A percentile compares a stretch with the other conserved stretches of the same genome.
Conservation (phyloP, 495 filamentous ascomycete species). For the Neurospora discreta region DNA sequence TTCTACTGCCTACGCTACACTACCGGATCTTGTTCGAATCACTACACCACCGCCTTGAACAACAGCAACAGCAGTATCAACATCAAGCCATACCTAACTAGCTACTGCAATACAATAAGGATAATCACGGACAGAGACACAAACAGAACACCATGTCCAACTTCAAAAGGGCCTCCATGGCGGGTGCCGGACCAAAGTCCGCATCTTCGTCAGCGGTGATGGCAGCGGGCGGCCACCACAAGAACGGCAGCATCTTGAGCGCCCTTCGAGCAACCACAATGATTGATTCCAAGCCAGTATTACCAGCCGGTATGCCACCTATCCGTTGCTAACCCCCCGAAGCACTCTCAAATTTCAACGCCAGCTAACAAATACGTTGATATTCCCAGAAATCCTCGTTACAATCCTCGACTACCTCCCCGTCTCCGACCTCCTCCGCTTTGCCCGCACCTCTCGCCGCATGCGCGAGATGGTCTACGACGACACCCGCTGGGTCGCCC, state of each 20-base stretch:
- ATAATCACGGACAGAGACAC: neutral
- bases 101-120: neutral
- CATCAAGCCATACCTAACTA: neutral
- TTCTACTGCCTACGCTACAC: neutral
- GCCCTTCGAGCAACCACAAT: slow-evolving; percentile 69
- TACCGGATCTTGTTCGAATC: neutral
- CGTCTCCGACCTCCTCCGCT: slow-evolving; percentile 69
- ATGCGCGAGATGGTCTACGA: slow-evolving; percentile 99
- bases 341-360: too few species aligned
- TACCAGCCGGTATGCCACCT: slow-evolving; percentile 59
- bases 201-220: neutral
- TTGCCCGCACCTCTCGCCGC: slow-evolving; percentile 77
- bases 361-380: too few species aligned
- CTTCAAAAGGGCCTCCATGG: slow-evolving; percentile 8
- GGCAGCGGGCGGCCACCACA: neutral
- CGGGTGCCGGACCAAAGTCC: slow-evolving; percentile 2
- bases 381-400: slow-evolving; percentile 59
- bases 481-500: slow-evolving; percentile 87
- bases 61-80: neutral
- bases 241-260: slow-evolving; percentile 47
- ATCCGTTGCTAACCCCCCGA: too few species aligned
- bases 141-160: slow-evolving; percentile 9
- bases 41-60: neutral
- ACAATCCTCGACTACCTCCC: slow-evolving; percentile 83
- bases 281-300: slow-evolving; percentile 57